A percentile compares a stretch with the other conserved stretches of the same genome.
phyloP scores from a whole-genome alignment of 202 grass and related monocot species.

The Dendrocalamus latiflorus region DNA sequence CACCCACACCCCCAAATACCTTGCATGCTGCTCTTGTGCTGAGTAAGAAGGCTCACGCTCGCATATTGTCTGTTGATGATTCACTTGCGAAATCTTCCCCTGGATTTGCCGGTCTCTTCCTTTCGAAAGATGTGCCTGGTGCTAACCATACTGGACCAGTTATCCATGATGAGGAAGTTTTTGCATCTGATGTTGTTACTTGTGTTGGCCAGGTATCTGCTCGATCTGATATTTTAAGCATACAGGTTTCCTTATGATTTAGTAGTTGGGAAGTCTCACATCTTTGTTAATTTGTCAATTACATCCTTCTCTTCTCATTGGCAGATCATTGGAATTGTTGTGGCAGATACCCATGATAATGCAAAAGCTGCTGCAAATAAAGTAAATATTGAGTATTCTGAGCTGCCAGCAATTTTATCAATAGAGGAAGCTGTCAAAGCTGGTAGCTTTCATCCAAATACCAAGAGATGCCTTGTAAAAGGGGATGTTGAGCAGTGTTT shows the following conservation, averaged over 20 bases:
- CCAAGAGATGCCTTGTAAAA: conserved; percentile 57
- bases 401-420: conserved; percentile 80
- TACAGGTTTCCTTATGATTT: conserved; percentile 20
- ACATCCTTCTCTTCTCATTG: conserved; percentile 28
- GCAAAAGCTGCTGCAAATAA: conserved; percentile 78
- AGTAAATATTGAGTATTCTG: conserved; percentile 70
- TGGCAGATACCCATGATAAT: conserved; percentile 95
- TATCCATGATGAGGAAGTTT: conserved; percentile 82
- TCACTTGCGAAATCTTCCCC: conserved; percentile 67
- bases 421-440: conserved; percentile 70
- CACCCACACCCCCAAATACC: conserved; percentile 56
- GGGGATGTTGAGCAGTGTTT: conserved; percentile 78
- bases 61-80: conserved; percentile 80
- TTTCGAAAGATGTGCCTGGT: conserved; percentile 71
- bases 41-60: conserved; percentile 85
- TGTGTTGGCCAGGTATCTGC: conserved; percentile 92
- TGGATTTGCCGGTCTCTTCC: conserved; percentile 77
- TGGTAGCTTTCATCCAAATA: conserved; percentile 77
- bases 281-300: neutral
- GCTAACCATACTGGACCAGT: conserved; percentile 64
- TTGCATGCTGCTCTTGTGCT: conserved; percentile 83
- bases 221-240: conserved; percentile 19
- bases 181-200: conserved; percentile 79
- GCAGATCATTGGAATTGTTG: conserved; percentile 88
- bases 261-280: neutral